These are phyloP conservation scores for Herpetospermum pedunculosum DNA, from an alignment of 306 rosid genomes.

Conservation along the genomic window DNA sequence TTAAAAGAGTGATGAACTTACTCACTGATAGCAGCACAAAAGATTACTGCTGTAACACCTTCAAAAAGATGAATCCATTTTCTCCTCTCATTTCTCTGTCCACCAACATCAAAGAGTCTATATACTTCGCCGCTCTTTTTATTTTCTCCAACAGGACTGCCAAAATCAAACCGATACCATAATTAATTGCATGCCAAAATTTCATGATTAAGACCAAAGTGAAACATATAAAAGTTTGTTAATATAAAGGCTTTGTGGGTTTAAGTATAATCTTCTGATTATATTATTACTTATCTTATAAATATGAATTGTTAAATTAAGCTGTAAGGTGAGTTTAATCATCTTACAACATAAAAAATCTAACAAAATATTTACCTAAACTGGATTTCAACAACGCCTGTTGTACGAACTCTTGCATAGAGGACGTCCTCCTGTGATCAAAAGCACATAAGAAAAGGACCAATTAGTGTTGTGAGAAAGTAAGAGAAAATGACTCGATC, in stretches of 20 bases:
- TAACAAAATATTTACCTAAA: constrained; percentile 58
- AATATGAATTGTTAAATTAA: neutral
- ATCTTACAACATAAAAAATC: neutral
- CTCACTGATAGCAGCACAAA: constrained; percentile 99
- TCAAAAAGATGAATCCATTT: constrained; percentile 99
- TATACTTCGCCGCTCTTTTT: constrained; percentile 97
- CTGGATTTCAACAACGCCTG: constrained; percentile 98
- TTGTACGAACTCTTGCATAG: constrained; percentile 91
- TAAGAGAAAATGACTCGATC: neutral
- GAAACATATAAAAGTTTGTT: neutral
- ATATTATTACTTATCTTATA: neutral
- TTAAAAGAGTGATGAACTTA: constrained; percentile 30
- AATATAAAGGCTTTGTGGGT: neutral
- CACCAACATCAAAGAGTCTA: constrained; percentile 95
- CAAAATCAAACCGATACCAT: constrained; percentile 23
- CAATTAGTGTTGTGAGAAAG: too few relatives aligned
- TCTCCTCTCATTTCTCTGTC: constrained; percentile 98
- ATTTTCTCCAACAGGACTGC: constrained; percentile 97
- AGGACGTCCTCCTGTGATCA: constrained; percentile 83
- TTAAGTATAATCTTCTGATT: neutral
- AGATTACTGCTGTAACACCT: constrained; percentile 96
- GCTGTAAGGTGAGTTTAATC: neutral
- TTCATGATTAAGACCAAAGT: neutral
- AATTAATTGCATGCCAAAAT: neutral
- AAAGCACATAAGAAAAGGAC: constrained; percentile 10